These are phyloP conservation scores for Globisporangium apiculatum DNA, from an alignment of 352 stramenopile species.

Conservation along the genomic window DNA sequence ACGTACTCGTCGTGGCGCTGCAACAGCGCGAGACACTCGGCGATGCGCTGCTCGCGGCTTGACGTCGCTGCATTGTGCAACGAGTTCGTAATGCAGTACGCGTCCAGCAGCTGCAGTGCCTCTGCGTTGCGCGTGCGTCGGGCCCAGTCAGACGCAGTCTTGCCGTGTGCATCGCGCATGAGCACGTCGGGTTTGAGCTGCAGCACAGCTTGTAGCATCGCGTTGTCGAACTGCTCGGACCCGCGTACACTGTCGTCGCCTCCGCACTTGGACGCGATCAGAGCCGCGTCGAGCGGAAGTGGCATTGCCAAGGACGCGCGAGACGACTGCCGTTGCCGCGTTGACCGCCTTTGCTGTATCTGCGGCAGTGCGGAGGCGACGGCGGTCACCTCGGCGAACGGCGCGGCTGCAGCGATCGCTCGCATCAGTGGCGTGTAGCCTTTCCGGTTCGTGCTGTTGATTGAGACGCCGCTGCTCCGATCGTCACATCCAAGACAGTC, in stretches of 20 bases:
- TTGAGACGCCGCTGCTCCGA: constrained; percentile 38
- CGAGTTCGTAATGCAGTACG: constrained; percentile 22
- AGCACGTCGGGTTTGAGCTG: constrained; percentile 31
- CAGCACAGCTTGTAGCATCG: constrained; percentile 37
- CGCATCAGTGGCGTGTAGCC: constrained; percentile 77
- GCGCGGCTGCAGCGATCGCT: constrained; percentile 40
- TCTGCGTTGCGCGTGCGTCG: constrained; percentile 32
- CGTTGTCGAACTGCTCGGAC: constrained; percentile 37
- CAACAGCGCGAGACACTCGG: constrained; percentile 31
- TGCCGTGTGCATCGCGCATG: constrained; percentile 32
- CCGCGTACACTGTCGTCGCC: not conserved
- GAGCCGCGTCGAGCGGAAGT: not conserved
- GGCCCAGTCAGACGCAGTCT: constrained; percentile 66
- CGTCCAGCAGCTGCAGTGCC: constrained; percentile 29
- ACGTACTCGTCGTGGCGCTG: constrained; percentile 27
- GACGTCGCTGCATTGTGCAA: constrained; percentile 27
- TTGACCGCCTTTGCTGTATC: not conserved
- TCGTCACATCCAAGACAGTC: not conserved
- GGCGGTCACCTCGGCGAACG: constrained; percentile 12
- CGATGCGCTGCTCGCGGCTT: constrained; percentile 25
- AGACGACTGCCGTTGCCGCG: not conserved
- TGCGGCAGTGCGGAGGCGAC: not conserved
- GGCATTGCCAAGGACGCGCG: too few species aligned
- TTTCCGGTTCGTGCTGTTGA: constrained; percentile 38
- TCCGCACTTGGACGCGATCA: constrained; percentile 1